A percentile compares a stretch with the other conserved stretches of the same genome.
These are phyloP conservation scores for Luzula sylvatica DNA, from an alignment of 176 grass and related monocot species.

Conservation along the genomic window DNA sequence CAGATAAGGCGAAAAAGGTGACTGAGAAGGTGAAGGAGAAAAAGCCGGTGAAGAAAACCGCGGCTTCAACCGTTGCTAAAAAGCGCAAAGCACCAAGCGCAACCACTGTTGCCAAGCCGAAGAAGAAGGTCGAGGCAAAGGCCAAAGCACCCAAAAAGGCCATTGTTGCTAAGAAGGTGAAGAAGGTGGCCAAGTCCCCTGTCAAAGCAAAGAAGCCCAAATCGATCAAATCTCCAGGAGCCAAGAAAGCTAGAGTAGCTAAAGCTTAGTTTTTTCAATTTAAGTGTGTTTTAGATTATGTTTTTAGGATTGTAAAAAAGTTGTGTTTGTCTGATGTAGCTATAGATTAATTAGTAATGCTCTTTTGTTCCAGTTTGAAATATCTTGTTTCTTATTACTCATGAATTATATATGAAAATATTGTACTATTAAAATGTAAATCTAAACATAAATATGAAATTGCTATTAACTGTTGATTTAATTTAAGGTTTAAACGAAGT, in stretches of 20 bases:
- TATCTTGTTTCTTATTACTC: not conserved
- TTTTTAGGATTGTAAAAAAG: constrained; percentile 15
- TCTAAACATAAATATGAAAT: too few relatives aligned
- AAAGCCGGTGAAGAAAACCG: constrained; percentile 5
- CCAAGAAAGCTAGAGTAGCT: constrained; percentile 41
- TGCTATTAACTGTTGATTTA: too few relatives aligned
- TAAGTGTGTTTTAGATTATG: constrained; percentile 12
- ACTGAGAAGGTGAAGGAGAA: constrained; percentile 8
- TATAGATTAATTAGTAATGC: not conserved
- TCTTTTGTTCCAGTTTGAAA: not conserved
- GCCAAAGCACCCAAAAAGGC: not conserved
- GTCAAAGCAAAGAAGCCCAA: constrained; percentile 31
- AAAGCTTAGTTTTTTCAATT: not conserved
- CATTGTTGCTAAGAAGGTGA: constrained; percentile 5
- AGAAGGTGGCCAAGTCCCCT: constrained; percentile 22
- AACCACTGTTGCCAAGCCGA: constrained; percentile 9
- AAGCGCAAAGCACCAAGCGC: constrained; percentile 37
- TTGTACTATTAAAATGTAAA: too few relatives aligned
- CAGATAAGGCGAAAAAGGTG: constrained; percentile 1
- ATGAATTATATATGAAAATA: too few relatives aligned
- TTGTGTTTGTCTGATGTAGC: not conserved
- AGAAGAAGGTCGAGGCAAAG: constrained; percentile 16
- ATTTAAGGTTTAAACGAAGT: too few relatives aligned
- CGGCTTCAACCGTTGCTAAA: not conserved
- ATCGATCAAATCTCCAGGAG: constrained; percentile 21